Conservation (phyloP, 495 filamentous ascomycete species). For the Podospora appendiculata region DNA sequence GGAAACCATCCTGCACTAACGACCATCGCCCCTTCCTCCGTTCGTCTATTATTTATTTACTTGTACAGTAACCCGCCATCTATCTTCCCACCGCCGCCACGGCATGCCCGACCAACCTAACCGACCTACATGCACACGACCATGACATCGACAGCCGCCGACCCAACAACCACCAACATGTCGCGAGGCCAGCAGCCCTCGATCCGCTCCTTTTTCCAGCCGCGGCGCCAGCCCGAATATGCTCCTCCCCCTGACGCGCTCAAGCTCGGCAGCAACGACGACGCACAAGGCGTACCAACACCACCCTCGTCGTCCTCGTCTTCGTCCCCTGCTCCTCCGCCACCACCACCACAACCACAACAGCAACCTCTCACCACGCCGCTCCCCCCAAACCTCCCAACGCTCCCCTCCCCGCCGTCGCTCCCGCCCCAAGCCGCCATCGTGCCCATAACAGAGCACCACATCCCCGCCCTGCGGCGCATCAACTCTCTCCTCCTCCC, state of each 20-base stretch:
- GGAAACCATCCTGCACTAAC: no score
- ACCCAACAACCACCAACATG: conserved; percentile 5
- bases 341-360: background rate
- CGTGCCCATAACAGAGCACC: conserved; percentile 47
- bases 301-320: conserved; percentile 13
- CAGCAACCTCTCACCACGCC: background rate
- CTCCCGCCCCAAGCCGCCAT: conserved; percentile 48
- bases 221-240: conserved; percentile 11
- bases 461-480: conserved; percentile 67
- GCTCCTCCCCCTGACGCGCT: conserved; percentile 17
- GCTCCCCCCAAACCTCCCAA: conserved; percentile 30
- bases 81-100: no score
- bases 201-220: conserved; percentile 41
- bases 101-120: no score
- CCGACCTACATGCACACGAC: no score
- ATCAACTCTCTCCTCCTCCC: conserved; percentile 82
- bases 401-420: conserved; percentile 20
- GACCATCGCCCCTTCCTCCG: no score
- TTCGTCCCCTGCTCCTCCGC: conserved; percentile 12
- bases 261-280: conserved; percentile 5
- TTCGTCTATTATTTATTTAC: no score
- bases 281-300: conserved; percentile 9
- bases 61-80: no score
- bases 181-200: conserved; percentile 31
- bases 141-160: no score